Evolutionary conservation across 2,329 filamentous ascomycete genomes (phyloP).

Genomic region (Aspergillus puulaauensis): DNA sequence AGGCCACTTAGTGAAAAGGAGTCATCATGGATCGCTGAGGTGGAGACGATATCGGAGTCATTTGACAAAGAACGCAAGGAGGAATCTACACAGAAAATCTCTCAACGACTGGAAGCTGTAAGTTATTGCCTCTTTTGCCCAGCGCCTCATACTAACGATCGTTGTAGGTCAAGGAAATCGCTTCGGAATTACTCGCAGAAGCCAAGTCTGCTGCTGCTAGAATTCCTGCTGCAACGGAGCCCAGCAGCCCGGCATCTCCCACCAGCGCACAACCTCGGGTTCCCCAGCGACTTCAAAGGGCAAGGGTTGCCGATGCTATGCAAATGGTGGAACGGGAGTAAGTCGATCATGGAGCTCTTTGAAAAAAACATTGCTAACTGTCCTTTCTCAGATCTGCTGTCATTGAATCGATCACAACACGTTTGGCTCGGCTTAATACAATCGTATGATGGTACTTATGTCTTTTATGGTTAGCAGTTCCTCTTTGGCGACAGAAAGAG

Average conservation of each 20-base stretch:
- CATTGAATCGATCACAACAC: constrained; percentile 44
- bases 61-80: constrained; percentile 29
- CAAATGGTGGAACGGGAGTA: constrained; percentile 52
- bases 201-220: constrained; percentile 34
- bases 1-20: constrained; percentile 49
- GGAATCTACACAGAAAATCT: constrained; percentile 27
- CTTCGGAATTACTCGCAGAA: constrained; percentile 37
- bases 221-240: constrained; percentile 25
- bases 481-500: not conserved
- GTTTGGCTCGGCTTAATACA: constrained; percentile 40
- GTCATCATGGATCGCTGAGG: constrained; percentile 45
- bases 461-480: not conserved
- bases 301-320: constrained; percentile 49
- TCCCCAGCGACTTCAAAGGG: constrained; percentile 44
- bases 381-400: constrained; percentile 37
- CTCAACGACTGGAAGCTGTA: constrained; percentile 42
- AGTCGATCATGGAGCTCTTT: constrained; percentile 16
- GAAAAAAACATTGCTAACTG: not conserved
- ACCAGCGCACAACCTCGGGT: constrained; percentile 32
- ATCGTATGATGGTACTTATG: constrained; percentile 24
- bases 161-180: constrained; percentile 41
- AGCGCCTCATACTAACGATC: constrained; percentile 13
- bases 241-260: constrained; percentile 31
- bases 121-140: constrained; percentile 11
- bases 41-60: constrained; percentile 39